A percentile compares a stretch with the other conserved stretches of the same genome.
These are phyloP conservation scores for Grigorovia yakushimaensis DNA, from an alignment of 805 yeast genomes.

Conservation along the genomic window DNA sequence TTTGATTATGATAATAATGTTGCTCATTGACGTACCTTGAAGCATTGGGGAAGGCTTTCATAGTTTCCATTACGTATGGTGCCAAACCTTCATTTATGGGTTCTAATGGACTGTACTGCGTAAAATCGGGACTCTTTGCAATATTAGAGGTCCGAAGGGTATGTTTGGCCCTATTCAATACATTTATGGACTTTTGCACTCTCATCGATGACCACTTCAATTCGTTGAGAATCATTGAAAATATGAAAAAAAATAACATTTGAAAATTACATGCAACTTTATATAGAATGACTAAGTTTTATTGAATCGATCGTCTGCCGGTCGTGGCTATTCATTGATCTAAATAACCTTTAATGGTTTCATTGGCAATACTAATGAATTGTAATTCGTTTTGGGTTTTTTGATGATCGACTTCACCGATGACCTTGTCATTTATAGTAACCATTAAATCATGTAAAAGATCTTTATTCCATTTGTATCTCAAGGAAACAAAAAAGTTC, in stretches of 20 bases:
- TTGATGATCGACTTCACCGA: slow-evolving; percentile 14
- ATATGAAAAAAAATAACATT: not conserved
- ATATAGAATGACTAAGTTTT: too few species aligned
- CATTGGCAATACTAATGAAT: slow-evolving; percentile 23
- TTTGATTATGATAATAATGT: slow-evolving; percentile 65
- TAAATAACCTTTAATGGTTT: slow-evolving; percentile 10
- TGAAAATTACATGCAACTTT: not conserved
- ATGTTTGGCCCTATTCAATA: slow-evolving; percentile 8
- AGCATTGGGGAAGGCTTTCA: slow-evolving; percentile 32
- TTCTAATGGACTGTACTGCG: slow-evolving; percentile 27
- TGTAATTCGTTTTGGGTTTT: slow-evolving; percentile 16
- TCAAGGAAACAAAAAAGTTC: slow-evolving; percentile 39
- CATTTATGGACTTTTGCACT: not conserved
- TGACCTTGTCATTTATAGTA: slow-evolving; percentile 4
- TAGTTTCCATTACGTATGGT: slow-evolving; percentile 27
- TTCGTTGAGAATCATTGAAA: too few species aligned
- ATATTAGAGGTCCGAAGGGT: slow-evolving; percentile 16
- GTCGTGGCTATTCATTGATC: not conserved
- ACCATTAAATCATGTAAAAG: slow-evolving; percentile 26
- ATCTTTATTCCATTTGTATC: slow-evolving; percentile 23
- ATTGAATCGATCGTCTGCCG: too few species aligned
- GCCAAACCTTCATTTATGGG: slow-evolving; percentile 28
- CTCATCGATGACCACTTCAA: not conserved
- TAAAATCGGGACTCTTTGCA: slow-evolving; percentile 28
- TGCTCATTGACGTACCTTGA: slow-evolving; percentile 48